Evolutionary conservation across 164 flowering plant species (phyloP), one percentile per base, ranked within the genome.

Genomic region (Chimonanthus salicifolius): DNA sequence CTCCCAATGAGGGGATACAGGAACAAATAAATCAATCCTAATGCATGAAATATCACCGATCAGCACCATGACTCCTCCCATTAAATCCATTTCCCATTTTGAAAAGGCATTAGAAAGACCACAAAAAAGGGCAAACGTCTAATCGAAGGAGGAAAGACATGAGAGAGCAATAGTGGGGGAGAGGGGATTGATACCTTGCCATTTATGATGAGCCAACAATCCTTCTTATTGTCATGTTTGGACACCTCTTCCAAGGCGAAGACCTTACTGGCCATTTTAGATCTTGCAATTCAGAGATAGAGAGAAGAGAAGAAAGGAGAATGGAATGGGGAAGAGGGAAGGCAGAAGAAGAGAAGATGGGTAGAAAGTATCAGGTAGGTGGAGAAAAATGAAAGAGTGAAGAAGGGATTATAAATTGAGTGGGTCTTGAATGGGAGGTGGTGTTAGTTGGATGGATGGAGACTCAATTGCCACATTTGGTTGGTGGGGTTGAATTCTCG

Each of bases 161-260:
- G 58, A 0, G 58, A 0, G 60, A 13, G 60, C 10, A 16, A 13
- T 13, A 13, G 60, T 3, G 60, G 15, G 44, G 3, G 66, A 33
- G 66, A 71, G 67, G 62, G 7, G 60, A 46, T 10, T 0, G 18
- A 45, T 64, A 85, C 88, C 85, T 84, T 85, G 77, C 87, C 87
- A 62, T 72, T 51, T 63, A 85, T 85, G 63, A 84, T 69, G 47
- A 85, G 79, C 88, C 88, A 85, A 58, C 86, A 84, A 70, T 84
- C 88, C 73, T 82, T 68, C 63, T 74, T 60, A 8, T 46, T 74
- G 75, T 84, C 81, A 80, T 85, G 88, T 68, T 79, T 77, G 33
- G 88, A 79, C 5, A 74, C 77, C 6, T 69, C 72, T 47, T 62
- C 72, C 77, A 74, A 74, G 49, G 77, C 62, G 77, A 21, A 84